These are phyloP conservation scores for Claviceps sp. DNA, from an alignment of 2,329 filamentous ascomycete species.

Conservation along the genomic window DNA sequence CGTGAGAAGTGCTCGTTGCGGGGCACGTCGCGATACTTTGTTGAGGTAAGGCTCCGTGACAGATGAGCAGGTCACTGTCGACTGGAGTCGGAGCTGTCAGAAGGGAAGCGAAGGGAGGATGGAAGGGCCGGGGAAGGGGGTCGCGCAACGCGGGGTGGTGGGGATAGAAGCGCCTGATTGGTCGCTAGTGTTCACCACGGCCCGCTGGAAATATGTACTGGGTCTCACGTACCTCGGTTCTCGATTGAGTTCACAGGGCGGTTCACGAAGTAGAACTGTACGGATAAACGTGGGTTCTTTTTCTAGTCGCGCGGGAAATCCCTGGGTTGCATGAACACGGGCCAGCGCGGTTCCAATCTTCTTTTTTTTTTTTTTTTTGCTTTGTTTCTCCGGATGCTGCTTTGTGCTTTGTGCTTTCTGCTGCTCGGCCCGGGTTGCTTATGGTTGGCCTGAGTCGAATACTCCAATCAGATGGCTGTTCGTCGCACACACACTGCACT, in stretches of 20 bases:
- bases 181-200: too few relatives aligned
- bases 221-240: too few relatives aligned
- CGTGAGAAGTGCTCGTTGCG: too few relatives aligned
- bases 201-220: too few relatives aligned
- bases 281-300: background rate
- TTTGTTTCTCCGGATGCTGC: background rate
- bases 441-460: too few relatives aligned
- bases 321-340: background rate
- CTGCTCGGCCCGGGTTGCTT: too few relatives aligned
- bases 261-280: background rate
- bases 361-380: background rate
- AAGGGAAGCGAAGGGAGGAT: background rate
- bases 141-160: background rate
- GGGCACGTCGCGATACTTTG: too few relatives aligned
- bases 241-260: too few relatives aligned
- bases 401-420: too few relatives aligned
- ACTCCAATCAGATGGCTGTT: background rate
- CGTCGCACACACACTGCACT: background rate
- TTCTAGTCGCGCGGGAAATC: background rate
- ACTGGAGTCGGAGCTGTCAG: too few relatives aligned
- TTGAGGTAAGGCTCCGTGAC: background rate
- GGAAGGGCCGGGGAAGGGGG: background rate
- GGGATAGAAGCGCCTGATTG: too few relatives aligned
- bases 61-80: constrained; percentile 1
- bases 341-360: background rate